Base-by-base conservation (phyloP, 202 grass and related monocot genomes). In the Panicum virgatum region DNA sequence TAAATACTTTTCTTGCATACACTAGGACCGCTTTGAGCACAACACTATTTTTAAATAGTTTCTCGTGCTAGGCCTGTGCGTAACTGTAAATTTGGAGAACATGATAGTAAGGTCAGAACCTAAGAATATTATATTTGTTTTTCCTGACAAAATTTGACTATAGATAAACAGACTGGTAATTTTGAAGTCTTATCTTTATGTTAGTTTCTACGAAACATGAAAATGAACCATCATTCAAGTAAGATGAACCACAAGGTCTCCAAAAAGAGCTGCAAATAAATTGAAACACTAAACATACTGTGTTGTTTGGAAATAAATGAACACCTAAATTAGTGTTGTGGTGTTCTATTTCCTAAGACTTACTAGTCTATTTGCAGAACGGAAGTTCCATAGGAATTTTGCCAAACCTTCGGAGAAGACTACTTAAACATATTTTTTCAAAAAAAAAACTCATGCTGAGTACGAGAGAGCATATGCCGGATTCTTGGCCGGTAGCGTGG, bases 381-480 rank as follows among this genome's bases (percentile, higher is more conserved):
- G n/a, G n/a, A n/a, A n/a, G n/a, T n/a, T n/a, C n/a, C n/a, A n/a
- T n/a, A n/a, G n/a, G n/a, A n/a, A n/a, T n/a, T n/a, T n/a, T n/a
- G n/a, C n/a, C n/a, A n/a, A n/a, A n/a, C n/a, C n/a, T n/a, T n/a
- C n/a, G n/a, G n/a, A n/a, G n/a, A n/a, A n/a, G n/a, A n/a, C n/a
- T n/a, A n/a, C n/a, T n/a, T n/a, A n/a, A n/a, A n/a, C n/a, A n/a
- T n/a, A n/a, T n/a, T n/a, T n/a, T n/a, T n/a, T n/a, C n/a, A n/a
- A n/a, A n/a, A n/a, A n/a, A n/a, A n/a, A n/a, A n/a, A n/a, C n/a
- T n/a, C n/a, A n/a, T n/a, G n/a, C n/a, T n/a, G n/a, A n/a, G n/a
- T 65, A 70, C 47, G 71, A 47, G 71, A 48, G 58, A 48, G 74
- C 77, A 73, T 72, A 62, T 62, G 22, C 79, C 15, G 56, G 63